Percentiles rank a stretch among this genome's conserved stretches.
Evolutionary conservation across 2,329 filamentous ascomycete species (phyloP).

Genomic region (Neoascochyta sp.): DNA sequence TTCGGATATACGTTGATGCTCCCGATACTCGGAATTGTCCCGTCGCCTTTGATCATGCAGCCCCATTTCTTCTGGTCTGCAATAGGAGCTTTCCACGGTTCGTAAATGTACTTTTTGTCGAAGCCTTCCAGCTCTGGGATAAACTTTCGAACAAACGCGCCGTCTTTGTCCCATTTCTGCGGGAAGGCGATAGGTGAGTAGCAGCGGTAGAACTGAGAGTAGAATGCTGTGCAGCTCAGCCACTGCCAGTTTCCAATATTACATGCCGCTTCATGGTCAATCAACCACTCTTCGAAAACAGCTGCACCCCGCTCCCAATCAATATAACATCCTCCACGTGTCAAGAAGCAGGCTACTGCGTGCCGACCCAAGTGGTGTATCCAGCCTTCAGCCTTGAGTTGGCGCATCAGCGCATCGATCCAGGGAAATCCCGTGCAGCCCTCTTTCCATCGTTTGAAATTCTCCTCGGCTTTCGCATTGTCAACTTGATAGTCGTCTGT

Average conservation of each 20-base stretch:
- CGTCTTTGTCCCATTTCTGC: constrained; percentile 71
- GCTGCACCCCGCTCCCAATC: constrained; percentile 76
- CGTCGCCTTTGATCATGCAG: constrained; percentile 54
- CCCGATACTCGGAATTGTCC: constrained; percentile 36
- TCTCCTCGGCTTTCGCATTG: constrained; percentile 57
- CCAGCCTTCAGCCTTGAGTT: constrained; percentile 69
- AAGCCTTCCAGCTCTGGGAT: constrained; percentile 63
- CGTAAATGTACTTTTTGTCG: constrained; percentile 69
- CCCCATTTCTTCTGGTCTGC: constrained; percentile 66
- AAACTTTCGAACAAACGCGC: constrained; percentile 60
- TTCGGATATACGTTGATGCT: constrained; percentile 59
- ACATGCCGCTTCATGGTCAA: constrained; percentile 72
- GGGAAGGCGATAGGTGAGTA: constrained; percentile 70
- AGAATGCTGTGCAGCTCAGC: constrained; percentile 73
- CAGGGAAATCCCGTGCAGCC: constrained; percentile 73
- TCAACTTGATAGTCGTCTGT: constrained; percentile 64
- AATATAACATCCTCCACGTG: constrained; percentile 72
- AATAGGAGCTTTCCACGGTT: constrained; percentile 71
- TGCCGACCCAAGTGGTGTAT: constrained; percentile 76
- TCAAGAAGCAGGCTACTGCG: constrained; percentile 77
- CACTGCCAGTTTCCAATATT: constrained; percentile 78
- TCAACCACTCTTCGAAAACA: constrained; percentile 71
- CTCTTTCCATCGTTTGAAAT: constrained; percentile 65
- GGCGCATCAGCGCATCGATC: constrained; percentile 78
- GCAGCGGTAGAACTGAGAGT: constrained; percentile 65